A percentile compares a stretch with the other conserved stretches of the same genome.
phyloP scores from a whole-genome alignment of 768 basidiomycete genomes.

The Mycena crocata region DNA sequence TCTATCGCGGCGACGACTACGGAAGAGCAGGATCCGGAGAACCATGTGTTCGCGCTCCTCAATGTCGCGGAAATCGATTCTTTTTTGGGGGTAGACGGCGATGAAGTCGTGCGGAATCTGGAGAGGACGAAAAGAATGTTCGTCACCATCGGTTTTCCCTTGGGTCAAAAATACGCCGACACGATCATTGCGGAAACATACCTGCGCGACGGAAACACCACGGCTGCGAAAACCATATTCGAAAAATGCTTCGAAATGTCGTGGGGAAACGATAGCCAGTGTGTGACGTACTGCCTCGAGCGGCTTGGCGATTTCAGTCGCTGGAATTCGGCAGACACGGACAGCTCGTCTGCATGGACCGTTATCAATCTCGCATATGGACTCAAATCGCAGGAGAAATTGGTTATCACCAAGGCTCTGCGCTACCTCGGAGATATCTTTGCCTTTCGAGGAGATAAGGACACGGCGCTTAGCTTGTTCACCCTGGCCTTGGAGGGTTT shows the following conservation, averaged over 20 bases:
- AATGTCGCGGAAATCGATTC: too few relatives aligned
- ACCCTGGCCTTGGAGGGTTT: too few relatives aligned
- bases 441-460: neutral
- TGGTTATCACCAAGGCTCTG: neutral
- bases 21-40: too few relatives aligned
- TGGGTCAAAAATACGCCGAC: too few relatives aligned
- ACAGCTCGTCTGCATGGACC: neutral
- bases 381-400: constrained; percentile 1
- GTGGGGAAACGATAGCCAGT: neutral
- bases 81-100: too few relatives aligned
- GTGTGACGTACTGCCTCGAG: neutral
- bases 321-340: neutral
- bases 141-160: too few relatives aligned
- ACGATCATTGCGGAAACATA: neutral
- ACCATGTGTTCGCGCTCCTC: neutral
- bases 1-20: too few relatives aligned
- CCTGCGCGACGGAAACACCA: neutral
- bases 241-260: neutral
- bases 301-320: neutral
- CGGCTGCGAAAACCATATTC: neutral
- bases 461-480: neutral
- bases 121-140: too few relatives aligned
- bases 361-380: neutral
- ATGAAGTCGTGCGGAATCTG: too few relatives aligned
- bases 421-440: neutral